Conservation (phyloP, 164 flowering plant genomes). For the Aristolochia californica region DNA sequence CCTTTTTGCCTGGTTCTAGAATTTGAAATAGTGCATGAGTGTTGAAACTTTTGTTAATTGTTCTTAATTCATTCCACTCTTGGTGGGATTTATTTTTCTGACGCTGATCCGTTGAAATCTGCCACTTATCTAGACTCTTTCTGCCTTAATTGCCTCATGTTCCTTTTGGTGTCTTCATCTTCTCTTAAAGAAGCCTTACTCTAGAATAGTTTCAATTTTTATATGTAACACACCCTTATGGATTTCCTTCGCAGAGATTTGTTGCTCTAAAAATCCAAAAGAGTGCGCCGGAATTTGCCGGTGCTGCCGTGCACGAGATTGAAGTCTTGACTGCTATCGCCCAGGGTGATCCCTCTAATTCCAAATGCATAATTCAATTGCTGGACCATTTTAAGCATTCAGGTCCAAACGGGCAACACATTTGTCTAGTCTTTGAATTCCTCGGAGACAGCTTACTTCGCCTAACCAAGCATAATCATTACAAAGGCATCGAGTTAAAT, state of each 20-base stretch:
- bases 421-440: slow-evolving; percentile 85
- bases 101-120: too few relatives aligned
- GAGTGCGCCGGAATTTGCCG: slow-evolving; percentile 81
- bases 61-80: too few relatives aligned
- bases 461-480: slow-evolving; percentile 56
- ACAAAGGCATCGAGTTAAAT: slow-evolving; percentile 55
- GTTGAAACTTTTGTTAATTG: too few relatives aligned
- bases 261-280: slow-evolving; percentile 93
- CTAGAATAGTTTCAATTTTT: neutral
- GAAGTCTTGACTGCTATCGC: slow-evolving; percentile 66
- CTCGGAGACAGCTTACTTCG: slow-evolving; percentile 87
- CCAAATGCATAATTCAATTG: slow-evolving; percentile 50
- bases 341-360: slow-evolving; percentile 54
- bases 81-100: too few relatives aligned
- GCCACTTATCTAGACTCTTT: neutral
- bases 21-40: too few relatives aligned
- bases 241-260: slow-evolving; percentile 36
- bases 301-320: slow-evolving; percentile 88
- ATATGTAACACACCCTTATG: neutral
- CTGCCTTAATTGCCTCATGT: neutral
- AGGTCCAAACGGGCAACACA: slow-evolving; percentile 94
- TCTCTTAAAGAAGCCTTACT: too few relatives aligned
- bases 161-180: neutral
- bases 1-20: too few relatives aligned
- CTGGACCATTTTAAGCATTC: slow-evolving; percentile 82